Percentiles rank a stretch among this genome's conserved stretches.
Evolutionary conservation across 257 asterid species (phyloP).

Genomic region (Hygrophila difformis): DNA sequence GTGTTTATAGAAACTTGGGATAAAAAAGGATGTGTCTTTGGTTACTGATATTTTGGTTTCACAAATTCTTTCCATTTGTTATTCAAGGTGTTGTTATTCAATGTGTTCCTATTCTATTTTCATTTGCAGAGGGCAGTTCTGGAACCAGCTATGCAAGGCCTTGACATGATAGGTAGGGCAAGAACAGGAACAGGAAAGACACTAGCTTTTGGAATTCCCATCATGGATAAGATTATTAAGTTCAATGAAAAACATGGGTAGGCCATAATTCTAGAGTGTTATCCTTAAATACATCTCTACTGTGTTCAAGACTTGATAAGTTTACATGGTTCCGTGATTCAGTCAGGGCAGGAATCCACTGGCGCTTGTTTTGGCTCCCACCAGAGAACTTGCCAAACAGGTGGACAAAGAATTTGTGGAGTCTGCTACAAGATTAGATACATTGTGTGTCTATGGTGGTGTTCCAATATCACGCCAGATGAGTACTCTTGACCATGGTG

Average conservation of each 20-base stretch:
- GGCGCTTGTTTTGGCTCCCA: no score
- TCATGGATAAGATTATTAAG: constrained; percentile 60
- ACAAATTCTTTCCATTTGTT: neutral
- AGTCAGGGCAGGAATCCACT: no score
- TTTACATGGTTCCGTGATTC: no score
- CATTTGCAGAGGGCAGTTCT: constrained; percentile 50
- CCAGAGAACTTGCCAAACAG: constrained; percentile 72
- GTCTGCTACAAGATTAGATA: constrained; percentile 58
- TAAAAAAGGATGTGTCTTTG: no score
- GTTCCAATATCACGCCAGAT: constrained; percentile 68
- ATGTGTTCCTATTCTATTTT: neutral
- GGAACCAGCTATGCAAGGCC: constrained; percentile 90
- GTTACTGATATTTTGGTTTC: no score
- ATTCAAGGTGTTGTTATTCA: neutral
- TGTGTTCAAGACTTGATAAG: no score
- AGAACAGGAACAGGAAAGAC: constrained; percentile 92
- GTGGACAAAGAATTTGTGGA: constrained; percentile 83
- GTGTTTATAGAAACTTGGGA: no score
- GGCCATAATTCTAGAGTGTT: no score
- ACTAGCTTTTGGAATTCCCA: constrained; percentile 75
- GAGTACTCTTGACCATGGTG: no score
- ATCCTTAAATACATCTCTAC: no score
- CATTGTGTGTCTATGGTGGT: constrained; percentile 89
- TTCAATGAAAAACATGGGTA: constrained; percentile 78
- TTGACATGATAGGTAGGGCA: constrained; percentile 89